Conservation (phyloP, 1,139 yeast genomes). For the Blastobotrys apis region DNA sequence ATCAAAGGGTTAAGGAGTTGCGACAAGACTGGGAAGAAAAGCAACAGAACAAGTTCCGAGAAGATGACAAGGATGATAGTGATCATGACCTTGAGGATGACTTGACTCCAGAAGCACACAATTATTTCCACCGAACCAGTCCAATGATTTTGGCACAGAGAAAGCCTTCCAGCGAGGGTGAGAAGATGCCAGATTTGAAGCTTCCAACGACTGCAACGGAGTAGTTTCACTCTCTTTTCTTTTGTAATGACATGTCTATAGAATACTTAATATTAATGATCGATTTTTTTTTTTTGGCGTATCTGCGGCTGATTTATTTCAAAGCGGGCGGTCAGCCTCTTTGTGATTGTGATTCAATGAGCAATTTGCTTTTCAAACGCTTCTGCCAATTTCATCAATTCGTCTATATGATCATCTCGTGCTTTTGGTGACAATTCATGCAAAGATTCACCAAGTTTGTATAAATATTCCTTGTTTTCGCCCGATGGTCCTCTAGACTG, state of each 20-base stretch:
- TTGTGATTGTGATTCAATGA: too few relatives aligned
- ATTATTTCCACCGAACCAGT: slow-evolving; percentile 35
- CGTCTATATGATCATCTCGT: slow-evolving; percentile 37
- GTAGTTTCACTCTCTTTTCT: not conserved
- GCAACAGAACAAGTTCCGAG: slow-evolving; percentile 30
- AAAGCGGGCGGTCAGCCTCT: not conserved
- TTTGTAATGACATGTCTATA: too few relatives aligned
- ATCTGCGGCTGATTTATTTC: too few relatives aligned
- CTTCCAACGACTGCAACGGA: slow-evolving; percentile 5
- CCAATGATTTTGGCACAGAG: slow-evolving; percentile 31
- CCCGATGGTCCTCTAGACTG: slow-evolving; percentile 76
- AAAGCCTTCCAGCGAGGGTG: slow-evolving; percentile 20
- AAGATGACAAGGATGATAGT: slow-evolving; percentile 23
- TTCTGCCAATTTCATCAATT: slow-evolving; percentile 26
- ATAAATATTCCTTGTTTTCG: slow-evolving; percentile 65
- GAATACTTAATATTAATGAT: too few relatives aligned
- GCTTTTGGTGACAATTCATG: slow-evolving; percentile 42
- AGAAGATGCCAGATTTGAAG: slow-evolving; percentile 18
- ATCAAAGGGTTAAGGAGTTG: slow-evolving; percentile 37
- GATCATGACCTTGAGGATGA: slow-evolving; percentile 20
- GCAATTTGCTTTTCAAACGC: too few relatives aligned
- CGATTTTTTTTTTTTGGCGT: not conserved
- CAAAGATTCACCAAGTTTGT: slow-evolving; percentile 51
- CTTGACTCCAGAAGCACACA: slow-evolving; percentile 27
- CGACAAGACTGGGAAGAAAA: slow-evolving; percentile 36